phyloP scores from a whole-genome alignment of 192 early-diverging fungal genomes.

The Phycomyces blakesleeanus region DNA sequence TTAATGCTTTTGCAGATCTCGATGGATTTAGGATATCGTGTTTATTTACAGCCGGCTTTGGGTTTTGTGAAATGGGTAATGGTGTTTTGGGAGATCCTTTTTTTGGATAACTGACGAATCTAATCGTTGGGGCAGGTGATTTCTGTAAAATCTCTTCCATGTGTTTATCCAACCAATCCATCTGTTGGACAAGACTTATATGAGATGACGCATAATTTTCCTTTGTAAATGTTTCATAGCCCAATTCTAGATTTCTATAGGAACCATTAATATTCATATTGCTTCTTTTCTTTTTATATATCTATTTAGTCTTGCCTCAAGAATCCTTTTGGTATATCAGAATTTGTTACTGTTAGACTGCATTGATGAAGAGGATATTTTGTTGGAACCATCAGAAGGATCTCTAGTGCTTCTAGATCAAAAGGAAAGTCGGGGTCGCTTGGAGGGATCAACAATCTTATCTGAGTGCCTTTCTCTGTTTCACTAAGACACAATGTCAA shows the following conservation, averaged over 20 bases:
- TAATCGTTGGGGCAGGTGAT: constrained; percentile 41
- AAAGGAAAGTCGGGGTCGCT: constrained; percentile 83
- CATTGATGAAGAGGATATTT: constrained; percentile 41
- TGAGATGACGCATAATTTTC: background rate
- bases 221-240: constrained; percentile 49
- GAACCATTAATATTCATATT: background rate
- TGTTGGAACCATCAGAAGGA: constrained; percentile 57
- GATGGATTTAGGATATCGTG: too few relatives aligned
- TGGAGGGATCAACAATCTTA: constrained; percentile 35
- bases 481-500: background rate
- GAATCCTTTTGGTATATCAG: constrained; percentile 50
- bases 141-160: constrained; percentile 61
- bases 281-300: background rate
- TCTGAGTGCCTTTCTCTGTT: constrained; percentile 7
- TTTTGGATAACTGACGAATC: constrained; percentile 16
- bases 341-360: constrained; percentile 40
- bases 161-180: constrained; percentile 60
- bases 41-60: too few relatives aligned
- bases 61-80: background rate
- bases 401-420: constrained; percentile 58
- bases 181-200: constrained; percentile 36
- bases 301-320: constrained; percentile 38
- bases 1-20: too few relatives aligned
- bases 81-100: too few relatives aligned
- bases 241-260: constrained; percentile 49